Evolutionary conservation across 345 rosid genomes (phyloP), one percentile per base, ranked within the genome.

Genomic region (Hypericum perforatum): DNA sequence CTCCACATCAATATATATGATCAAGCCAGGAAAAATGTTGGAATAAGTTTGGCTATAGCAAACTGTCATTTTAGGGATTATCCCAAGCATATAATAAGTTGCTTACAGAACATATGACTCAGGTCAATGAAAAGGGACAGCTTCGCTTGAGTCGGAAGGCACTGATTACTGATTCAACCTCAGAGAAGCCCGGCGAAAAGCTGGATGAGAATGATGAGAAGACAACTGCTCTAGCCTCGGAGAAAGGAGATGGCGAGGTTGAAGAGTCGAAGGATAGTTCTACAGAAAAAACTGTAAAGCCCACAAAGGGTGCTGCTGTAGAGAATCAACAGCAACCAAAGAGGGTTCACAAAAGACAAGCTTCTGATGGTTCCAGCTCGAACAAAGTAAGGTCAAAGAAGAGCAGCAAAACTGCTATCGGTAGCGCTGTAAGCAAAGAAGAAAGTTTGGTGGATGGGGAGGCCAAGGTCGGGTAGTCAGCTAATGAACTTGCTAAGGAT

Each of bases 41-140:
- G 7, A 16, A n/a, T 49, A 9, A 16, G 11, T 22, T 8, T 7
- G 6, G 8, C 38, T 11, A 13, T 5, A 11, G 9, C 39, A 37
- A 38, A 41, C 5, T 58, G 37, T 22, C 14, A 52, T 14, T 53
- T 37, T 63, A 49, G 22, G 16, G 38, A 22, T 64, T 11, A 41
- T 46, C 16, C n/a, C 16, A 39, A 7, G 16, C 8, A 6, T 62
- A 37, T 37, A 51, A 62, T 66, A 32, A n/a, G n/a, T 22, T 1
- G 32, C 32, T 22, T 22, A 22, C 32, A 22, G 32, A 22, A 22
- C 32, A 22, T 22, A 22, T 22, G 32, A 22, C 32, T 22, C 79
- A 91, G 98, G 80, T 92, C 61, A 88, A 88, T 60, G 89, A 76
- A 51, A 92, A 92, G 66, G 98, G 98, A 53, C 98, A 92, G 67